Conservation (phyloP, 352 stramenopile species). For the Pythium phragmitis region DNA sequence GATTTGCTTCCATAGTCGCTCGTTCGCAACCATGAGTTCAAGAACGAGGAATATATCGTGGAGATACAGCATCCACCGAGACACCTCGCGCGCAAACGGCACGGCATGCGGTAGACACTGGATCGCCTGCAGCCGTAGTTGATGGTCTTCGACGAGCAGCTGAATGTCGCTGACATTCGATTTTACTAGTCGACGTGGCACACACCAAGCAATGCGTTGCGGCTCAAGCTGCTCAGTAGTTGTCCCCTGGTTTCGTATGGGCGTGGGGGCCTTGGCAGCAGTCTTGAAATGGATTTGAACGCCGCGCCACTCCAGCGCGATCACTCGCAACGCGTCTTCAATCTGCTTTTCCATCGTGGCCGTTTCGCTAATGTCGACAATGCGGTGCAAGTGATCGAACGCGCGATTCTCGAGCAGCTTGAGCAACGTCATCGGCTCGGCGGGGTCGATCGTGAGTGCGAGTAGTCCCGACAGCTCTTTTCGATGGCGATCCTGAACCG, state of each 20-base stretch:
- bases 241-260: background rate
- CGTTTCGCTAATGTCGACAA: constrained; percentile 65
- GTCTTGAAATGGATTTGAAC: constrained; percentile 49
- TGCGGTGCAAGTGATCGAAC: constrained; percentile 45
- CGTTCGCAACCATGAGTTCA: constrained; percentile 38
- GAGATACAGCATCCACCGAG: constrained; percentile 48
- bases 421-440: constrained; percentile 61
- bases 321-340: constrained; percentile 44
- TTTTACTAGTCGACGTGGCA: constrained; percentile 26
- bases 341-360: constrained; percentile 69
- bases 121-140: constrained; percentile 47
- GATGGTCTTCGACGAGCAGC: constrained; percentile 59
- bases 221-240: background rate
- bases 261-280: constrained; percentile 3
- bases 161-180: constrained; percentile 41
- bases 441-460: constrained; percentile 41
- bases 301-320: constrained; percentile 48
- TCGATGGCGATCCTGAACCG: constrained; percentile 63
- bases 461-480: constrained; percentile 54
- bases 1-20: constrained; percentile 52
- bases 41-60: constrained; percentile 38
- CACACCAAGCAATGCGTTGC: background rate
- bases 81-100: constrained; percentile 46
- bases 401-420: constrained; percentile 70
- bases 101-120: constrained; percentile 44